Percentiles rank a stretch among this genome's conserved stretches.
These are phyloP conservation scores for Starmerella riodocensis DNA, from an alignment of 805 yeast genomes.

Conservation along the genomic window DNA sequence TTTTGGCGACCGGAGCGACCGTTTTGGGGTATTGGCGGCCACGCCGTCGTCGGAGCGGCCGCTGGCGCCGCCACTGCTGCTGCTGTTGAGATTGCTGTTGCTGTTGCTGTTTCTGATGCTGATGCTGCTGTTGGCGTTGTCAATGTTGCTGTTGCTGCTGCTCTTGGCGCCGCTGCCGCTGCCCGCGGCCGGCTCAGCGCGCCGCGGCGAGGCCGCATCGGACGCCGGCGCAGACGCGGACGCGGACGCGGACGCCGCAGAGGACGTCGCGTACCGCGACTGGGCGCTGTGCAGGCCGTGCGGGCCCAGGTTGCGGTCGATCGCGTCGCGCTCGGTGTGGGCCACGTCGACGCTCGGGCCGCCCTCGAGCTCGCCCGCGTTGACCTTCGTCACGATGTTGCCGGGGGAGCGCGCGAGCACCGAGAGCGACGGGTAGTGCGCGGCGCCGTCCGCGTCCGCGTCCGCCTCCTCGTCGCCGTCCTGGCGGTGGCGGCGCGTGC, in stretches of 20 bases:
- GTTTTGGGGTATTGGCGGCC: too few species aligned
- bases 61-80: too few species aligned
- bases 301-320: conserved; percentile 11
- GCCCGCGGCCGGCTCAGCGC: background rate
- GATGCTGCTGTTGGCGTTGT: background rate
- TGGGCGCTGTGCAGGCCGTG: background rate
- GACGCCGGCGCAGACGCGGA: background rate
- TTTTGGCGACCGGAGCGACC: background rate
- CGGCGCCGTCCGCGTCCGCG: background rate
- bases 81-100: background rate
- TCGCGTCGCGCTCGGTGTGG: conserved; percentile 17
- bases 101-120: background rate
- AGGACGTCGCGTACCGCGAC: background rate
- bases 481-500: background rate
- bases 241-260: too few species aligned
- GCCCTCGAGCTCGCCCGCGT: background rate
- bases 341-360: conserved; percentile 5
- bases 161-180: background rate
- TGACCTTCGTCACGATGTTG: conserved; percentile 10
- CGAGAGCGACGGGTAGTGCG: background rate
- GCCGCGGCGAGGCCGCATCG: background rate
- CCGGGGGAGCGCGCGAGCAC: conserved; percentile 12
- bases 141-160: background rate
- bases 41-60: too few species aligned
- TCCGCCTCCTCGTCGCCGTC: background rate